phyloP scores from a whole-genome alignment of 768 basidiomycete species.

The Plicaturopsis crispa region DNA sequence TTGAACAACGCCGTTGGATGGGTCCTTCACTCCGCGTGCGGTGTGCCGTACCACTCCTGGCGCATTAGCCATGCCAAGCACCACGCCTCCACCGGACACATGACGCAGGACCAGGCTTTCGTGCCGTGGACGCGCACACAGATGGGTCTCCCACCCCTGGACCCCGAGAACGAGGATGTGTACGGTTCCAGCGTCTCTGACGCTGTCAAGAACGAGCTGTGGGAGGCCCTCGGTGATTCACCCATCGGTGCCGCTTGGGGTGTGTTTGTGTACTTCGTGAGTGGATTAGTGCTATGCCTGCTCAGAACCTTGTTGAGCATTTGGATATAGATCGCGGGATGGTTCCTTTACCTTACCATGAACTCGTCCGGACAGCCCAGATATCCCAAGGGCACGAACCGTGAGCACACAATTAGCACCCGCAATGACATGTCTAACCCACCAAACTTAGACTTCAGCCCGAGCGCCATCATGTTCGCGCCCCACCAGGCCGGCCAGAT shows the following conservation, averaged over 20 bases:
- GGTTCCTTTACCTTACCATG: slow-evolving; percentile 73
- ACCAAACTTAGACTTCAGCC: slow-evolving; percentile 59
- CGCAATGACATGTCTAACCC: no score
- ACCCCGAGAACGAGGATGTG: slow-evolving; percentile 57
- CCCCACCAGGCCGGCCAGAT: slow-evolving; percentile 73
- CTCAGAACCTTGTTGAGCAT: background rate
- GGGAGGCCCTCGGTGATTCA: slow-evolving; percentile 87
- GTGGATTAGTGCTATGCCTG: slow-evolving; percentile 13
- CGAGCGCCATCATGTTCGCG: slow-evolving; percentile 77
- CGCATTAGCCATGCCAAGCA: slow-evolving; percentile 91
- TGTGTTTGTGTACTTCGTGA: slow-evolving; percentile 52
- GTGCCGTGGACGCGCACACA: slow-evolving; percentile 85
- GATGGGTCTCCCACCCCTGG: slow-evolving; percentile 53
- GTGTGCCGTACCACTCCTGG: slow-evolving; percentile 97
- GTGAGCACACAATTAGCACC: slow-evolving; percentile 41
- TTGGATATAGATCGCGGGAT: slow-evolving; percentile 68
- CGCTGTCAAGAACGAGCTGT: slow-evolving; percentile 64
- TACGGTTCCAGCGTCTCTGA: slow-evolving; percentile 57
- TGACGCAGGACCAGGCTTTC: slow-evolving; percentile 94
- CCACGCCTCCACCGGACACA: slow-evolving; percentile 89
- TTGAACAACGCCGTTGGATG: slow-evolving; percentile 92
- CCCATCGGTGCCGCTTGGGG: slow-evolving; percentile 62
- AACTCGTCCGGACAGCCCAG: slow-evolving; percentile 83
- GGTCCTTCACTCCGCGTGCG: slow-evolving; percentile 85
- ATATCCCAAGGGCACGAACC: slow-evolving; percentile 76